These are phyloP conservation scores for Hysterangium stoloniferum DNA, from an alignment of 768 basidiomycete species.

Conservation along the genomic window DNA sequence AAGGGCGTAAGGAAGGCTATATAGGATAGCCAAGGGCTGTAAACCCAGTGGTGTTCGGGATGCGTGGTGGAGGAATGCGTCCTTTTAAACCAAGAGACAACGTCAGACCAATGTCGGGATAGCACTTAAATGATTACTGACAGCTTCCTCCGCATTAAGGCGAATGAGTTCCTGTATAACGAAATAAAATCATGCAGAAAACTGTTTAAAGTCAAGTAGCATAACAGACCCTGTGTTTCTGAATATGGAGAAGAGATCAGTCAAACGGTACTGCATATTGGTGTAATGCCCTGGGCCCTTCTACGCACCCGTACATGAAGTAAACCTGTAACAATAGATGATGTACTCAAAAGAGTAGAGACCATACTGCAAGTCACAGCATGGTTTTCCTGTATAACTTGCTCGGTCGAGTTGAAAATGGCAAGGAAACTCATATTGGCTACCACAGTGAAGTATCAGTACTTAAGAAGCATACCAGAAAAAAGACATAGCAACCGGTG, in stretches of 20 bases:
- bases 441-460: too few species aligned
- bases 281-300: not conserved
- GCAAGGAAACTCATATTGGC: slow-evolving; percentile 8
- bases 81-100: not conserved
- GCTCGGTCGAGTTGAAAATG: slow-evolving; percentile 1
- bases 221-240: slow-evolving; percentile 3
- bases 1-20: slow-evolving; percentile 2
- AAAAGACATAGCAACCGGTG: not conserved
- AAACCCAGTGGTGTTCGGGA: not conserved
- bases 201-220: not conserved
- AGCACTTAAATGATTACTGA: not conserved
- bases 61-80: not conserved
- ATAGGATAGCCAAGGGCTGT: not conserved
- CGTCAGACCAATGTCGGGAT: not conserved
- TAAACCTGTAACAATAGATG: slow-evolving; percentile 2
- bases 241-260: too few species aligned
- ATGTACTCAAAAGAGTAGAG: slow-evolving; percentile 1
- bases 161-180: not conserved
- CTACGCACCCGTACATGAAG: slow-evolving; percentile 2
- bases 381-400: not conserved
- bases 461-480: not conserved
- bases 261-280: not conserved
- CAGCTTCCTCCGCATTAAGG: too few species aligned
- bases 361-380: slow-evolving; percentile 3
- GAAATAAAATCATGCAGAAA: not conserved